Percentiles rank a stretch among this genome's conserved stretches.
Evolutionary conservation across 345 rosid genomes (phyloP).

Genomic region (Excoecaria agallocha): DNA sequence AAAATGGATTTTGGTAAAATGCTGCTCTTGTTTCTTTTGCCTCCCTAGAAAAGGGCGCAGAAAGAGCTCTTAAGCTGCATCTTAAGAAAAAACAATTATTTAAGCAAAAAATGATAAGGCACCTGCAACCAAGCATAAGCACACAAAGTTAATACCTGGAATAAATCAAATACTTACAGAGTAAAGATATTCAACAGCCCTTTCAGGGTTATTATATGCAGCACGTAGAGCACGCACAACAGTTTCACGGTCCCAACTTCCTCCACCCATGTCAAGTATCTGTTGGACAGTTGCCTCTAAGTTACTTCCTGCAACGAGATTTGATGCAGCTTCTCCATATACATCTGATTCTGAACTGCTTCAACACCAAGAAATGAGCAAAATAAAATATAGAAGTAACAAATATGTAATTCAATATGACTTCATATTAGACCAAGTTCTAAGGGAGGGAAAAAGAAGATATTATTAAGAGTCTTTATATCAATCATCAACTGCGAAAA

Average conservation of each 20-base stretch:
- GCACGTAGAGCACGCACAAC: conserved; percentile 31
- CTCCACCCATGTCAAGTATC: conserved; percentile 36
- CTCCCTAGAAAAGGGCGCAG: too few species aligned
- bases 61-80: not conserved
- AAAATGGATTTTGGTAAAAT: not conserved
- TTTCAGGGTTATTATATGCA: conserved; percentile 34
- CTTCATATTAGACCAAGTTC: not conserved
- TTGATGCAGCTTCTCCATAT: conserved; percentile 33
- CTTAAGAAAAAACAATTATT: not conserved
- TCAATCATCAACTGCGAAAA: not conserved
- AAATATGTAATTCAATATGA: not conserved
- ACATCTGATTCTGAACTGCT: conserved; percentile 22
- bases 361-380: not conserved
- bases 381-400: not conserved
- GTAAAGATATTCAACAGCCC: conserved; percentile 36
- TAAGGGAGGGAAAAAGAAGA: too few species aligned
- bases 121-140: not conserved
- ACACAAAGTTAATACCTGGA: not conserved
- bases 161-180: conserved; percentile 20
- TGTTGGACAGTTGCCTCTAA: conserved; percentile 26
- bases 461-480: not conserved
- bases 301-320: conserved; percentile 28
- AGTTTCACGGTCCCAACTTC: conserved; percentile 27
- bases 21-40: not conserved
- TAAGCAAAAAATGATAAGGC: not conserved